These are phyloP conservation scores for Fusarium sp. DNA, from an alignment of 2,329 filamentous ascomycete genomes.

Conservation along the genomic window DNA sequence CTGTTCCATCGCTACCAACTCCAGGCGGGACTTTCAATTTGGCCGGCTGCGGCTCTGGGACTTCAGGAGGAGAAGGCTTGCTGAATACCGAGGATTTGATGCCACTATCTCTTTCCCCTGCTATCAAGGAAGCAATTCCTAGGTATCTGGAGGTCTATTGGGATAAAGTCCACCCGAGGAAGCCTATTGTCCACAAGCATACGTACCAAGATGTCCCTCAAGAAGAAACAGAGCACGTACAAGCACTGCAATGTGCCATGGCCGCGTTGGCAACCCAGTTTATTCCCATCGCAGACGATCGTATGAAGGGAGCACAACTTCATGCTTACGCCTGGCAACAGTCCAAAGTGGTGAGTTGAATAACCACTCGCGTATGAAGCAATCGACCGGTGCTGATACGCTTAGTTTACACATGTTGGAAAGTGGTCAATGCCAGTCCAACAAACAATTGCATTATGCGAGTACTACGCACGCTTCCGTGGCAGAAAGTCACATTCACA, in stretches of 20 bases:
- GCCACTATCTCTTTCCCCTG: conserved; percentile 52
- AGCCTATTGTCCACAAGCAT: conserved; percentile 63
- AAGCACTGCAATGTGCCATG: conserved; percentile 65
- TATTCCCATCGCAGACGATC: conserved; percentile 60
- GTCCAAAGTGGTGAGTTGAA: conserved; percentile 60
- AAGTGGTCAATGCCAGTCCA: conserved; percentile 62
- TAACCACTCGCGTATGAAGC: not conserved
- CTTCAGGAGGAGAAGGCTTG: conserved; percentile 54
- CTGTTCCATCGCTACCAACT: conserved; percentile 55
- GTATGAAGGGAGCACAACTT: conserved; percentile 61
- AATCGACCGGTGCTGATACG: conserved; percentile 32
- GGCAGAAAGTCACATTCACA: conserved; percentile 61
- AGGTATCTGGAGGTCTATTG: conserved; percentile 65
- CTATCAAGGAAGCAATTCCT: conserved; percentile 58
- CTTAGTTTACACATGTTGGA: conserved; percentile 53
- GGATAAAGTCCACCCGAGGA: conserved; percentile 60
- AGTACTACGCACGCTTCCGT: conserved; percentile 66
- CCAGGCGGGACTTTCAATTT: conserved; percentile 50
- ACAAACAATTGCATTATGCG: conserved; percentile 66
- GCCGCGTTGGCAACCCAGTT: conserved; percentile 67
- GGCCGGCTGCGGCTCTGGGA: conserved; percentile 54
- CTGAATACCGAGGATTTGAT: conserved; percentile 45
- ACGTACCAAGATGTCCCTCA: conserved; percentile 54
- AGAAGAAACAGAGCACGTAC: conserved; percentile 49
- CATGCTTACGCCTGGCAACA: conserved; percentile 64